Evolutionary conservation across 352 stramenopile species (phyloP).

Genomic region (Globisporangium lucens): DNA sequence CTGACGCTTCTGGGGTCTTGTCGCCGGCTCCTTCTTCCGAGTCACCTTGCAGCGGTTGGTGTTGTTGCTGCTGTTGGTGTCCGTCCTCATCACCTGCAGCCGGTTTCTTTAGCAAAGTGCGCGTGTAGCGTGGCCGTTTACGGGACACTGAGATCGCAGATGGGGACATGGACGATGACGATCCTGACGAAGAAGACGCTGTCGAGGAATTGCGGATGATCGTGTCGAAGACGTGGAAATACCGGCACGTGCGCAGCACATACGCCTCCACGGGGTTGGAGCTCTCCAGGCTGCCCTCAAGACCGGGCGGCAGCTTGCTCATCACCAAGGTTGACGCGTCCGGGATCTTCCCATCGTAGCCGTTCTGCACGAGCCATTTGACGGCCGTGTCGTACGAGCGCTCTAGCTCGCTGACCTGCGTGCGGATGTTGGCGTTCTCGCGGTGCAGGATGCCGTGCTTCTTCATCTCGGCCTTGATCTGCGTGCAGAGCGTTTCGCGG

Average conservation of each 20-base stretch:
- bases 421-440: conserved; percentile 81
- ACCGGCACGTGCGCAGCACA: conserved; percentile 61
- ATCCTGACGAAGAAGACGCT: conserved; percentile 11
- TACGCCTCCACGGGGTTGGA: conserved; percentile 36
- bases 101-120: neutral
- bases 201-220: conserved; percentile 39
- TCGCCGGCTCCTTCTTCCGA: neutral
- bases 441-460: conserved; percentile 61
- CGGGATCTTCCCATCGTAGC: conserved; percentile 30
- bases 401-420: conserved; percentile 76
- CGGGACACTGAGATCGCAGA: neutral
- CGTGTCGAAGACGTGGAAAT: conserved; percentile 65
- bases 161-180: neutral
- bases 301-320: neutral
- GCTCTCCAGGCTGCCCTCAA: conserved; percentile 6
- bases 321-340: conserved; percentile 16
- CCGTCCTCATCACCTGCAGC: neutral
- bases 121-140: neutral
- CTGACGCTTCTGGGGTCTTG: neutral
- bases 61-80: neutral
- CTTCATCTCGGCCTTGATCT: conserved; percentile 67
- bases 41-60: neutral
- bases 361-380: conserved; percentile 48
- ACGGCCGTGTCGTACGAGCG: conserved; percentile 54
- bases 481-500: conserved; percentile 61